Evolutionary conservation across 163 green algal species (phyloP).

Genomic region (Scenedesmus sp.): DNA sequence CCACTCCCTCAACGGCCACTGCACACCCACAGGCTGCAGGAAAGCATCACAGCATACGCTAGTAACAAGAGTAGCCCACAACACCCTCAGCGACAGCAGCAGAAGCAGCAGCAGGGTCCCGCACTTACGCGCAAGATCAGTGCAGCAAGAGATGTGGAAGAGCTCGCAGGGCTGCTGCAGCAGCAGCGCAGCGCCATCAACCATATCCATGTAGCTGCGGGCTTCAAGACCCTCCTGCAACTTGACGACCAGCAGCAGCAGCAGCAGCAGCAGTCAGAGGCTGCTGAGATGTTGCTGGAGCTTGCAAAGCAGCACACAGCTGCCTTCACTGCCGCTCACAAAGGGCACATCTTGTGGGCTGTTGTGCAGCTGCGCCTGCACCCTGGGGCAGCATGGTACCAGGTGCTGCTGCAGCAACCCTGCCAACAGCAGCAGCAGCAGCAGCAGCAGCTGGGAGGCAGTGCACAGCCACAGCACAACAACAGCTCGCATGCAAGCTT

Average conservation of each 20-base stretch:
- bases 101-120: not conserved
- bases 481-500: not conserved
- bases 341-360: not conserved
- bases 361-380: slow-evolving; percentile 28
- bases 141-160: not conserved
- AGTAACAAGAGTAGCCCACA: not conserved
- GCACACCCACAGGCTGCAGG: not conserved
- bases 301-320: not conserved
- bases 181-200: not conserved
- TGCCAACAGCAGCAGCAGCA: slow-evolving; percentile 15
- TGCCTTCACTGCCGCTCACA: not conserved
- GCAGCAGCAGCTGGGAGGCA: not conserved
- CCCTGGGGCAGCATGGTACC: slow-evolving; percentile 8
- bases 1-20: not conserved
- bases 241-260: not conserved
- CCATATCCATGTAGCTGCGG: slow-evolving; percentile 15
- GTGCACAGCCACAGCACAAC: not conserved
- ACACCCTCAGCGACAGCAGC: not conserved
- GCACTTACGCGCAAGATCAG: not conserved
- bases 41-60: not conserved
- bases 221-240: not conserved
- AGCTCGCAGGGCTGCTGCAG: not conserved
- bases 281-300: not conserved
- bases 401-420: slow-evolving; percentile 33
- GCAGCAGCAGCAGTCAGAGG: not conserved